Base-by-base conservation (phyloP, 768 basidiomycete species). In the Trametes sanguinea region DNA sequence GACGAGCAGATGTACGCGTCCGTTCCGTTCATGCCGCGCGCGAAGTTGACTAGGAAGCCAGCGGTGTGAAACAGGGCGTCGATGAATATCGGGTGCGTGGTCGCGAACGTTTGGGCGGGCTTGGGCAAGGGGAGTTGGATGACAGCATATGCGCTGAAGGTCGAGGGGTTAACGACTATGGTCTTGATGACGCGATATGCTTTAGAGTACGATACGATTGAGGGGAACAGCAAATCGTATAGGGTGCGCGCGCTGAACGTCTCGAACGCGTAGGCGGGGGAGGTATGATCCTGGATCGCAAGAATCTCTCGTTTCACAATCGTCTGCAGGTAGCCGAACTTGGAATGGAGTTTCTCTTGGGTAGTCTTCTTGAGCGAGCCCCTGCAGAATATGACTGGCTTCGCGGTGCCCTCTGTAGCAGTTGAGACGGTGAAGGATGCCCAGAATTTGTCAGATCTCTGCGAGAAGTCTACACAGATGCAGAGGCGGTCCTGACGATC, bases 11-110 rank as follows among this genome's bases (percentile, higher is more conserved):
- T 86, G 69, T 82, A 87, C 1, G 80, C 85, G 55, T 88, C 81
- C 30, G 33, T 32, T 22, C 54, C 63, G 54, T 57, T 81, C 75
- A 29, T 76, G 56, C 9, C 75, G 71, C 7, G 80, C 82, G 43
- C 78, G 67, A 84, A 69, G 70, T 91, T 92, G 29, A 84, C 80
- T 37, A 90, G 74, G 72, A 91, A 89, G 3, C 90, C 90, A 0
- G 88, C 83, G 40, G 83, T 79, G 60, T 91, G 90, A 33, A 90
- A 74, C 33, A 91, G 75, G 0, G 86, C 83, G 64, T 91, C 89
- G 60, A 83, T 75, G 72, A 90, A 88, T 29, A 88, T 69, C 5
- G 85, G 83, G 62, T 86, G 80, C 3, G 76, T 73, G 5, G 1
- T 50, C 9, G 77, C 74, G 62, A 80, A 83, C 11, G 70, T 64